Evolutionary conservation across 768 basidiomycete genomes (phyloP).

Genomic region (Multifurca ochricompacta): DNA sequence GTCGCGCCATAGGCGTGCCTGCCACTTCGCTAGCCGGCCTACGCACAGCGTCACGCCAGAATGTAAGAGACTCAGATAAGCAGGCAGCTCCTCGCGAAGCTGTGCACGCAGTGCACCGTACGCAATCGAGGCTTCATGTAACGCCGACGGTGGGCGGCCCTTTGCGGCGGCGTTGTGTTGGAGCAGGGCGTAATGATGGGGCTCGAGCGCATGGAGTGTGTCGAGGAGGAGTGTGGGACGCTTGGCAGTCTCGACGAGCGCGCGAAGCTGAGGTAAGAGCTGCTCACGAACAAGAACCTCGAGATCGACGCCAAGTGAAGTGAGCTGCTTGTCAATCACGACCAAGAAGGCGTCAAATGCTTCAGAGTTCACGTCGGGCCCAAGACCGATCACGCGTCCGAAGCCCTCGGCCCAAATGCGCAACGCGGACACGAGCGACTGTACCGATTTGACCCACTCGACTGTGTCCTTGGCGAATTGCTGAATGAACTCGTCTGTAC

Average conservation of each 20-base stretch:
- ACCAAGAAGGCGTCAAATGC: slow-evolving; percentile 39
- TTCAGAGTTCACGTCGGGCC: slow-evolving; percentile 22
- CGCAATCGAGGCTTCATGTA: slow-evolving; percentile 66
- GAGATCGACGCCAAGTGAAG: slow-evolving; percentile 45
- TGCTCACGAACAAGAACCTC: slow-evolving; percentile 45
- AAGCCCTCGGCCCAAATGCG: slow-evolving; percentile 19
- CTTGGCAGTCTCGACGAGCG: slow-evolving; percentile 50
- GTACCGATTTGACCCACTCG: slow-evolving; percentile 17
- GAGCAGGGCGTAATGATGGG: slow-evolving; percentile 62
- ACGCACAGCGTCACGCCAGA: slow-evolving; percentile 50
- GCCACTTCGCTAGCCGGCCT: slow-evolving; percentile 44
- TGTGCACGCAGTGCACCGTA: slow-evolving; percentile 73
- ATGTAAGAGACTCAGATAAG: slow-evolving; percentile 50
- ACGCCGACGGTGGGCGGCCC: slow-evolving; percentile 56
- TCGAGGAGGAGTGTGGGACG: slow-evolving; percentile 59
- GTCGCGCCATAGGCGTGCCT: slow-evolving; percentile 51
- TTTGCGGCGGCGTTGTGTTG: slow-evolving; percentile 57
- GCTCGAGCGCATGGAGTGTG: slow-evolving; percentile 64
- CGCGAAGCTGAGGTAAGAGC: slow-evolving; percentile 50
- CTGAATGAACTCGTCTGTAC: slow-evolving; percentile 9
- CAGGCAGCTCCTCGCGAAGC: slow-evolving; percentile 62
- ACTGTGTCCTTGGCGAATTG: slow-evolving; percentile 14
- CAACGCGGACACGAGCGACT: slow-evolving; percentile 2
- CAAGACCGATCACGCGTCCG: slow-evolving; percentile 24
- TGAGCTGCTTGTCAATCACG: slow-evolving; percentile 47